Conservation (phyloP, 2,329 filamentous ascomycete species). For the Fusarium concolor region DNA sequence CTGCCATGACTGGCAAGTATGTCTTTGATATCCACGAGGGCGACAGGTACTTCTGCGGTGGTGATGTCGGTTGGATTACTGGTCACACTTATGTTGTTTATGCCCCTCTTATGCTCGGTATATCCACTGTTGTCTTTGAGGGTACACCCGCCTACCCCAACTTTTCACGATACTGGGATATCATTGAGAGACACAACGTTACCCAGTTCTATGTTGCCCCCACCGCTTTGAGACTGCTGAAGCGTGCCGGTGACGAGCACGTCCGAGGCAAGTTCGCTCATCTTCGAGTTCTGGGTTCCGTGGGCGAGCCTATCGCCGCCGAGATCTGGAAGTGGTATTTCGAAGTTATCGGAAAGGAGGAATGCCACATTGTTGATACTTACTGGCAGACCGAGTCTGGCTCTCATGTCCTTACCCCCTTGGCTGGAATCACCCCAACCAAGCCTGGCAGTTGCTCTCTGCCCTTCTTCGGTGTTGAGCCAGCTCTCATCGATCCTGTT, state of each 20-base stretch:
- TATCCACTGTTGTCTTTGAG: constrained; percentile 96
- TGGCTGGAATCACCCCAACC: constrained; percentile 93
- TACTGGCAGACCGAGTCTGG: constrained; percentile 99
- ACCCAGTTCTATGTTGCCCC: constrained; percentile 99
- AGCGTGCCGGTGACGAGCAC: constrained; percentile 93
- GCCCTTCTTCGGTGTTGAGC: constrained; percentile 98
- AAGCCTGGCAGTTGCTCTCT: constrained; percentile 97
- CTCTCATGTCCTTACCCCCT: constrained; percentile 92
- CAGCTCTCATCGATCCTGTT: constrained; percentile 95
- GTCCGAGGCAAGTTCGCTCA: constrained; percentile 91
- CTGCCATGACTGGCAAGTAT: constrained; percentile 95
- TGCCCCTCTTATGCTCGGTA: constrained; percentile 90
- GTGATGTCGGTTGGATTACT: constrained; percentile 99
- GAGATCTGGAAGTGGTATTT: constrained; percentile 99
- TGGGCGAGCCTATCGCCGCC: constrained; percentile 96
- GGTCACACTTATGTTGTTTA: constrained; percentile 99
- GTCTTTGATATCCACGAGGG: constrained; percentile 97
- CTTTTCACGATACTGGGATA: constrained; percentile 99
- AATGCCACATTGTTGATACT: constrained; percentile 94
- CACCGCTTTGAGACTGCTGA: constrained; percentile 90
- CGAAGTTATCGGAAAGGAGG: constrained; percentile 91
- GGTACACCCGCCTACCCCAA: constrained; percentile 97
- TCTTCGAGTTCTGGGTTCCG: constrained; percentile 89
- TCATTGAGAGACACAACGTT: constrained; percentile 93
- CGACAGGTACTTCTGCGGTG: constrained; percentile 96